Evolutionary conservation across 1,139 yeast species (phyloP).

Genomic region (Maudiozyma humilis): DNA sequence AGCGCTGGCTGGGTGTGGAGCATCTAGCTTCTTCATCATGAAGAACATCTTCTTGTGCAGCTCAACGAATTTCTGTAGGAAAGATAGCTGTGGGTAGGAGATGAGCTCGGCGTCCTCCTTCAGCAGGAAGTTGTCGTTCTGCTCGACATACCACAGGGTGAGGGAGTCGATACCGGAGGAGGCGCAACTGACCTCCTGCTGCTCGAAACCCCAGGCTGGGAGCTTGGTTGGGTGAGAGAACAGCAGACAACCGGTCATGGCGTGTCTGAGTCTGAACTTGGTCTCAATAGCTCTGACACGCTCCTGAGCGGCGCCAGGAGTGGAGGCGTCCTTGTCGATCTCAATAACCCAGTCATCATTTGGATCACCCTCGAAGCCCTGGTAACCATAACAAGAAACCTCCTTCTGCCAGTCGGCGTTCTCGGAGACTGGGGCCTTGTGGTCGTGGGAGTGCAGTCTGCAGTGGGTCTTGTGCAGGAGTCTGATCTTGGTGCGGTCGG

Average conservation of each 20-base stretch:
- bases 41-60: conserved; percentile 86
- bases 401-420: conserved; percentile 92
- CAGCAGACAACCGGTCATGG: conserved; percentile 81
- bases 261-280: conserved; percentile 78
- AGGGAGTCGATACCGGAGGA: conserved; percentile 66
- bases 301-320: conserved; percentile 50
- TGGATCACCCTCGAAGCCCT: conserved; percentile 89
- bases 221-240: conserved; percentile 80
- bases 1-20: conserved; percentile 85
- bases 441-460: conserved; percentile 93
- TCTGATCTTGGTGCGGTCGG: conserved; percentile 75
- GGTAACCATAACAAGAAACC: conserved; percentile 83
- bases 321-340: conserved; percentile 57
- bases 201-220: conserved; percentile 94
- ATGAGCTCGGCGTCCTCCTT: conserved; percentile 45
- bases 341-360: conserved; percentile 93
- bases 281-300: conserved; percentile 74
- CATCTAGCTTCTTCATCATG: conserved; percentile 74
- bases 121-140: conserved; percentile 47
- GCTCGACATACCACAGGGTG: conserved; percentile 83
- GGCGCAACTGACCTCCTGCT: conserved; percentile 94
- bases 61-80: conserved; percentile 66
- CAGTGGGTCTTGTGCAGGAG: conserved; percentile 65
- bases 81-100: conserved; percentile 54
- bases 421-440: conserved; percentile 86